These are phyloP conservation scores for Biancaea sappan DNA, from an alignment of 306 rosid genomes.

Conservation along the genomic window DNA sequence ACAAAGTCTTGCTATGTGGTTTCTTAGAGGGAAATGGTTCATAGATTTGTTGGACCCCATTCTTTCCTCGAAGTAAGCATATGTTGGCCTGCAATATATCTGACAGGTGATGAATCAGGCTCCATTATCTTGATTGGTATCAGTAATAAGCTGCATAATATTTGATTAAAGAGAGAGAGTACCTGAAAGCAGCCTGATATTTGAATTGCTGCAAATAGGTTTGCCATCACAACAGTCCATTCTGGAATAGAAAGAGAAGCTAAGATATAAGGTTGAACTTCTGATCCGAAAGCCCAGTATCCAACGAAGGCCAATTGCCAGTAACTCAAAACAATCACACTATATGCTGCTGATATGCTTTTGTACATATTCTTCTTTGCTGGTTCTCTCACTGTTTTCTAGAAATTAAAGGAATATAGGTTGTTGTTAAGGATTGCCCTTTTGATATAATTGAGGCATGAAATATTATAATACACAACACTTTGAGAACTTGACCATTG, in stretches of 20 bases:
- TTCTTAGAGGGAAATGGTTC: slow-evolving; percentile 26
- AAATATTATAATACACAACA: background rate
- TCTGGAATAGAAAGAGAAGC: slow-evolving; percentile 60
- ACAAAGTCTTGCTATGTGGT: slow-evolving; percentile 38
- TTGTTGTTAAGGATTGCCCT: background rate
- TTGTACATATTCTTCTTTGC: slow-evolving; percentile 70
- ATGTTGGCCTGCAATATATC: slow-evolving; percentile 89
- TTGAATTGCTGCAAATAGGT: slow-evolving; percentile 74
- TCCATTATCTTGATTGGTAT: slow-evolving; percentile 2
- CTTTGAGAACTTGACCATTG: background rate
- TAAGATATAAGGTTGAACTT: slow-evolving; percentile 69
- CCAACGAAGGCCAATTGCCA: slow-evolving; percentile 70
- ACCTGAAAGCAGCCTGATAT: slow-evolving; percentile 86
- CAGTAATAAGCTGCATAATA: background rate
- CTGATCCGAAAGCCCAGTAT: slow-evolving; percentile 81
- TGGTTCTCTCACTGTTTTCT: slow-evolving; percentile 76
- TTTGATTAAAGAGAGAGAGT: background rate
- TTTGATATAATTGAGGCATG: background rate
- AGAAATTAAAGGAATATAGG: slow-evolving; percentile 4
- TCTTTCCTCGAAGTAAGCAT: slow-evolving; percentile 64
- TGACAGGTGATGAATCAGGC: slow-evolving; percentile 31
- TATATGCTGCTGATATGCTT: slow-evolving; percentile 71
- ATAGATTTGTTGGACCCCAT: slow-evolving; percentile 36
- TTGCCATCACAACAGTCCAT: slow-evolving; percentile 81
- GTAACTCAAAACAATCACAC: slow-evolving; percentile 59